Percentiles rank a stretch among this genome's conserved stretches.
phyloP scores from a whole-genome alignment of 345 rosid genomes.

The Jatropha curcas region DNA sequence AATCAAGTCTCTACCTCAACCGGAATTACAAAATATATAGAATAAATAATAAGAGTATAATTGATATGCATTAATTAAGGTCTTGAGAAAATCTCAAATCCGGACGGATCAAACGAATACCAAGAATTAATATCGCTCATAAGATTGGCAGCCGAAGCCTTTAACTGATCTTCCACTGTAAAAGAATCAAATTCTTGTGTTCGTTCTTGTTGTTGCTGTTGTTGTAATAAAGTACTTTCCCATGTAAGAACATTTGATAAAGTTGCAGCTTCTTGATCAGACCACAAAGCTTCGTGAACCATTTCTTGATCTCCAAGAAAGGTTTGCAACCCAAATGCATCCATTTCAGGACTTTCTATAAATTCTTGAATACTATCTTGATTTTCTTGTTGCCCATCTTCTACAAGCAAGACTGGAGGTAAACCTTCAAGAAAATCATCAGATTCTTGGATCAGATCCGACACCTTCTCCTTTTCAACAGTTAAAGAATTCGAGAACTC shows the following conservation, averaged over 20 bases:
- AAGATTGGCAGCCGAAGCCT: conserved; percentile 35
- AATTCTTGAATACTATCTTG: conserved; percentile 18
- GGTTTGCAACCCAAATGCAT: conserved; percentile 30
- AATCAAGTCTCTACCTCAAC: no score
- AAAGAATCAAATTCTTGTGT: conserved; percentile 34
- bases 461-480: conserved; percentile 11
- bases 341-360: conserved; percentile 22
- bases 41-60: no score
- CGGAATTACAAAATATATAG: no score
- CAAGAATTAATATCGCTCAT: conserved; percentile 39
- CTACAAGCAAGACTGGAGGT: conserved; percentile 24
- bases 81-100: conserved; percentile 44
- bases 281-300: conserved; percentile 39
- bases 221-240: conserved; percentile 31
- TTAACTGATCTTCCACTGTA: conserved; percentile 38
- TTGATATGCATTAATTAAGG: no score
- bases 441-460: conserved; percentile 11
- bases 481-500: conserved; percentile 17
- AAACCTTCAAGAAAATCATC: conserved; percentile 10
- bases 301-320: conserved; percentile 40
- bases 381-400: conserved; percentile 19
- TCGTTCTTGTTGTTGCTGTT: conserved; percentile 34
- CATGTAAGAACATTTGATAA: conserved; percentile 24
- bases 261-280: conserved; percentile 24
- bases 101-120: conserved; percentile 57